These are phyloP conservation scores for Septoria linicola DNA, from an alignment of 2,329 filamentous ascomycete species.

Conservation along the genomic window DNA sequence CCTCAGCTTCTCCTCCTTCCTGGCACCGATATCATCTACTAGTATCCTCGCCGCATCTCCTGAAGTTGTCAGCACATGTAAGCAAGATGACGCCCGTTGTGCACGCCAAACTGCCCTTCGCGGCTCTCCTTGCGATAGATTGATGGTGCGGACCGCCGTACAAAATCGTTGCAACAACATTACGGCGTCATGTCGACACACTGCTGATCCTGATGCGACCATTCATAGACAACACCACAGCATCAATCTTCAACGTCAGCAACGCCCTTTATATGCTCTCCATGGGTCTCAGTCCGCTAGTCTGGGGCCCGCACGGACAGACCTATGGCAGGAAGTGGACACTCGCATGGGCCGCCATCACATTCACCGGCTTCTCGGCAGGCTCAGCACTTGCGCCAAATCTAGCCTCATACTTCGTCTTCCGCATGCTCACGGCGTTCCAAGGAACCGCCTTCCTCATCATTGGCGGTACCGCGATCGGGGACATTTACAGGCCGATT, in stretches of 20 bases:
- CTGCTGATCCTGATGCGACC: too few species aligned
- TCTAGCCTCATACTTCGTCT: slow-evolving; percentile 68
- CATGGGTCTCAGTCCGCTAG: slow-evolving; percentile 68
- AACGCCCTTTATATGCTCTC: slow-evolving; percentile 74
- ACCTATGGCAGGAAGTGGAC: slow-evolving; percentile 53
- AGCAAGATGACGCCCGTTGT: too few species aligned
- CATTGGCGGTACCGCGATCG: slow-evolving; percentile 68
- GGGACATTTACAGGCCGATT: slow-evolving; percentile 55
- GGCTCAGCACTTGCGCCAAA: slow-evolving; percentile 72
- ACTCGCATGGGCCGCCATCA: slow-evolving; percentile 55
- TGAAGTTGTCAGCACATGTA: slow-evolving; percentile 61
- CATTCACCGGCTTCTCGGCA: slow-evolving; percentile 69
- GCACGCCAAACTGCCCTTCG: too few species aligned
- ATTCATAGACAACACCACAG: slow-evolving; percentile 60
- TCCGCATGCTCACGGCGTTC: slow-evolving; percentile 71
- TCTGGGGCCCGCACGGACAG: slow-evolving; percentile 68
- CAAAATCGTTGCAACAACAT: too few species aligned
- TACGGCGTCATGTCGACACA: too few species aligned
- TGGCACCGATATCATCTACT: slow-evolving; percentile 73
- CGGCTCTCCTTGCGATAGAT: too few species aligned
- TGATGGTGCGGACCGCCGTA: too few species aligned
- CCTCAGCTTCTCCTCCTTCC: slow-evolving; percentile 71
- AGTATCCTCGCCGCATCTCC: slow-evolving; percentile 71
- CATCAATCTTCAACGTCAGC: slow-evolving; percentile 67
- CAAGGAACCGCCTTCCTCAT: slow-evolving; percentile 69